These are phyloP conservation scores for Silene coronaria DNA, from an alignment of 179 eudicot genomes.

Conservation along the genomic window DNA sequence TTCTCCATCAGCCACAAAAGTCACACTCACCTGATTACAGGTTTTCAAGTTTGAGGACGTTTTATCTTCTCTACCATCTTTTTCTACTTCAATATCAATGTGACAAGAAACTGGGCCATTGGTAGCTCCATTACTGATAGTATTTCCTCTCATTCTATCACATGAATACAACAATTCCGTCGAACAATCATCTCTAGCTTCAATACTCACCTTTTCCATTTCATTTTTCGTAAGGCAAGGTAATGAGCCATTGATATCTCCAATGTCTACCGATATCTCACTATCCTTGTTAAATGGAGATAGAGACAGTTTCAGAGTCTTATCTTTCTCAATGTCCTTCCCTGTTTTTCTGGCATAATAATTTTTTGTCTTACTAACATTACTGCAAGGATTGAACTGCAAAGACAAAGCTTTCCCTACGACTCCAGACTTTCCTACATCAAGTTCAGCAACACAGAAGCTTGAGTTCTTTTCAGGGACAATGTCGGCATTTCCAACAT, in stretches of 20 bases:
- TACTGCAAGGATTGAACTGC: conserved; percentile 11
- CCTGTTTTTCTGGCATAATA: conserved; percentile 8
- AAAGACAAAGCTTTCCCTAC: conserved; percentile 15
- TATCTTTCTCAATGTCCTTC: conserved; percentile 13
- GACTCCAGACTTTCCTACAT: not conserved
- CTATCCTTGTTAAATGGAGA: conserved; percentile 9
- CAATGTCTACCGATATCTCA: conserved; percentile 6
- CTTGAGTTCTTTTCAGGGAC: conserved; percentile 17
- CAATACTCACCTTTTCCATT: conserved; percentile 19
- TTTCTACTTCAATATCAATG: conserved; percentile 25
- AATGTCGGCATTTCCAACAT: conserved; percentile 19
- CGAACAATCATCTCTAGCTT: conserved; percentile 8
- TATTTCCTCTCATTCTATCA: not conserved
- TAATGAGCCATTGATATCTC: conserved; percentile 2
- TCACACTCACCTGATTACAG: conserved; percentile 8
- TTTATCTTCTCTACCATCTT: conserved; percentile 12
- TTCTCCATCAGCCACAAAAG: conserved; percentile 2
- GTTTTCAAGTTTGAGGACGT: conserved; percentile 15
- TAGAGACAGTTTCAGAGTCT: not conserved
- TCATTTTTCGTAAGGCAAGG: conserved; percentile 23
- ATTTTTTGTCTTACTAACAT: not conserved
- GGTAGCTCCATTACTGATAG: conserved; percentile 2
- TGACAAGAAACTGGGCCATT: conserved; percentile 18
- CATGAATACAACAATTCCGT: conserved; percentile 1
- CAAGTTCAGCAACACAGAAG: conserved; percentile 17